A percentile compares a stretch with the other conserved stretches of the same genome.
These are phyloP conservation scores for Ceratobasidium sp. DNA, from an alignment of 1,284 basidiomycete species.

Conservation along the genomic window DNA sequence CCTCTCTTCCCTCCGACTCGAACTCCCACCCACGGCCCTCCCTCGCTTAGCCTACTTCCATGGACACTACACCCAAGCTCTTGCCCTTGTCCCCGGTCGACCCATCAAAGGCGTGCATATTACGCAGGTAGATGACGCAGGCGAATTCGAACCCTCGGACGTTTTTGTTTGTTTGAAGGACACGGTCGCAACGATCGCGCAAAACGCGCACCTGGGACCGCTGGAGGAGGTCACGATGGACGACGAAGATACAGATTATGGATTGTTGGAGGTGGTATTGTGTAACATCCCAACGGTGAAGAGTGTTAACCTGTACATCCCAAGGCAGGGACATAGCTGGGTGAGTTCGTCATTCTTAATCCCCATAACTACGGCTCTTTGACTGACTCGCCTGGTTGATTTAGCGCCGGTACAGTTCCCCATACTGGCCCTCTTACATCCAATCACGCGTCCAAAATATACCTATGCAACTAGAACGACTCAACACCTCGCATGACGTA, in stretches of 20 bases:
- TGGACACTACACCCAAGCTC: constrained; percentile 40
- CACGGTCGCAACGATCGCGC: constrained; percentile 29
- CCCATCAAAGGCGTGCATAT: constrained; percentile 29
- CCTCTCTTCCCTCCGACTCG: constrained; percentile 34
- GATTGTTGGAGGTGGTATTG: constrained; percentile 23
- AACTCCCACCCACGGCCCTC: constrained; percentile 26
- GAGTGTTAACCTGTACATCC: constrained; percentile 10
- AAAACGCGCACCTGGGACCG: background rate
- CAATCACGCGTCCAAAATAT: background rate
- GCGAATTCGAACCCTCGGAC: constrained; percentile 40
- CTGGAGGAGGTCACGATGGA: constrained; percentile 33
- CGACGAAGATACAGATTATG: constrained; percentile 40
- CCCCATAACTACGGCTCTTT: too few relatives aligned
- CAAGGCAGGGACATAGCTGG: constrained; percentile 39
- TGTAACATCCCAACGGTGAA: constrained; percentile 23
- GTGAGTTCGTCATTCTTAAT: background rate
- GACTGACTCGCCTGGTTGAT: background rate
- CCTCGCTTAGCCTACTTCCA: constrained; percentile 24
- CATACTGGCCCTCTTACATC: constrained; percentile 19
- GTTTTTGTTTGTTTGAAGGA: constrained; percentile 36
- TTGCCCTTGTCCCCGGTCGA: constrained; percentile 33
- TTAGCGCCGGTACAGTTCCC: constrained; percentile 37
- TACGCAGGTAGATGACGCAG: constrained; percentile 37
- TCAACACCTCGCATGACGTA: constrained; percentile 22
- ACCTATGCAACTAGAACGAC: constrained; percentile 17